phyloP scores from a whole-genome alignment of 495 filamentous ascomycete species.

The Coniosporium apollinis region DNA sequence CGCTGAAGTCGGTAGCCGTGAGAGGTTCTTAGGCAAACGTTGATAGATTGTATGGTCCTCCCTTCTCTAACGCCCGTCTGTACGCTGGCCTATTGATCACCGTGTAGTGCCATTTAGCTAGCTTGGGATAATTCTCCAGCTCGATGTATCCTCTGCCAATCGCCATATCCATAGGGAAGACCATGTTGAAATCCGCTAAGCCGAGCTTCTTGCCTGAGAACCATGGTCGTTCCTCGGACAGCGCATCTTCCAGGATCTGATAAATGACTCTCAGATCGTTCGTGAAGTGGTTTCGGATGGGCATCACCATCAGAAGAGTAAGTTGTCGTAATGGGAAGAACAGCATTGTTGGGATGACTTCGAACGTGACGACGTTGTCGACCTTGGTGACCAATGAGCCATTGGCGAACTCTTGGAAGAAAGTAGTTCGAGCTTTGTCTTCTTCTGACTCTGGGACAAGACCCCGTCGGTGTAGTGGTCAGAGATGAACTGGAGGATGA shows the following conservation, averaged over 20 bases:
- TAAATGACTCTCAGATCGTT: not conserved
- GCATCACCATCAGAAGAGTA: not conserved
- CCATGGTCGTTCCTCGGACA: conserved; percentile 5
- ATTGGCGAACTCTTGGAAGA: conserved; percentile 1
- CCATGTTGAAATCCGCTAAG: conserved; percentile 8
- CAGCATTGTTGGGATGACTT: conserved; percentile 1
- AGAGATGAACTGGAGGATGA: conserved; percentile 4
- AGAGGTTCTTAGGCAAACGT: too few relatives aligned
- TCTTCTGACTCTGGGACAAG: conserved; percentile 3
- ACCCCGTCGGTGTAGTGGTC: conserved; percentile 2
- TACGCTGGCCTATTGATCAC: conserved; percentile 3
- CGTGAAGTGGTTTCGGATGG: not conserved
- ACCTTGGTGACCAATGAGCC: not conserved
- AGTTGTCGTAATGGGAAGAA: not conserved
- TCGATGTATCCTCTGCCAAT: conserved; percentile 7
- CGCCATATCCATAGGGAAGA: conserved; percentile 5
- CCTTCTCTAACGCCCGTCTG: conserved; percentile 2
- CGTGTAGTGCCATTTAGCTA: conserved; percentile 3
- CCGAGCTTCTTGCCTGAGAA: conserved; percentile 5
- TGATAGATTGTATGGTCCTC: conserved; percentile 1
- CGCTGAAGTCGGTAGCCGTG: too few relatives aligned
- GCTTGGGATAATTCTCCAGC: conserved; percentile 4
- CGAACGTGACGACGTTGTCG: conserved; percentile 1
- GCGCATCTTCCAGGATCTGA: conserved; percentile 4
- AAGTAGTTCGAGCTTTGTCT: not conserved